These are phyloP conservation scores for Talaromyces borbonicus DNA, from an alignment of 495 filamentous ascomycete genomes.

Conservation along the genomic window DNA sequence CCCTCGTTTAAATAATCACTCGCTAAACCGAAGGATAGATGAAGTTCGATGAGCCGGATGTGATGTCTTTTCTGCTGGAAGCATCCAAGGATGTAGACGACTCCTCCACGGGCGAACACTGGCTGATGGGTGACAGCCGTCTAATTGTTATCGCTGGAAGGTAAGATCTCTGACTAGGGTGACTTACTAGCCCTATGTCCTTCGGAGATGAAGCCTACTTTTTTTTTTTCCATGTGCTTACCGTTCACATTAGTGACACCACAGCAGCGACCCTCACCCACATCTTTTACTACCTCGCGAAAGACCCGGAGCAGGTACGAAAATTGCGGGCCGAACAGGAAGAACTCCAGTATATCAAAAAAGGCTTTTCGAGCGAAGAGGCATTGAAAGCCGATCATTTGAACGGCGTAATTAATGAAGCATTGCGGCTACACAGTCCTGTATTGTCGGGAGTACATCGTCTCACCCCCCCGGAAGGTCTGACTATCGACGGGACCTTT, in stretches of 20 bases:
- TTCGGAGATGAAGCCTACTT: background rate
- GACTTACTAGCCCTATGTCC: no score
- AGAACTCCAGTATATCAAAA: conserved; percentile 3
- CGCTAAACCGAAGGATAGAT: conserved; percentile 12
- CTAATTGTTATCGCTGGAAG: conserved; percentile 35
- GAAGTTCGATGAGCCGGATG: conserved; percentile 16
- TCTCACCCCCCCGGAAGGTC: conserved; percentile 15
- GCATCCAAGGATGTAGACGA: conserved; percentile 18
- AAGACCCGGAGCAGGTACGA: conserved; percentile 12
- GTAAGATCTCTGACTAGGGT: no score
- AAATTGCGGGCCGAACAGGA: conserved; percentile 13
- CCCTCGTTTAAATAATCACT: background rate
- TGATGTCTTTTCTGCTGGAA: conserved; percentile 24
- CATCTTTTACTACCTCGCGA: conserved; percentile 26
- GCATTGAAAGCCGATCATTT: conserved; percentile 17
- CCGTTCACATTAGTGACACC: conserved; percentile 20
- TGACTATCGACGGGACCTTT: conserved; percentile 13
- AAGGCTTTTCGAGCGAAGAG: no score
- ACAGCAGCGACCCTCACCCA: conserved; percentile 23
- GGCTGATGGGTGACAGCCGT: conserved; percentile 25
- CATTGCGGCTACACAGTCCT: conserved; percentile 24
- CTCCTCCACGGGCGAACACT: conserved; percentile 13
- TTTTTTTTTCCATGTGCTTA: background rate
- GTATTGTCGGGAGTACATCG: conserved; percentile 13
- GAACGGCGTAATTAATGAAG: conserved; percentile 28